Evolutionary conservation across 768 basidiomycete species (phyloP), one percentile per base, ranked within the genome.

Genomic region (Collybia sordida): DNA sequence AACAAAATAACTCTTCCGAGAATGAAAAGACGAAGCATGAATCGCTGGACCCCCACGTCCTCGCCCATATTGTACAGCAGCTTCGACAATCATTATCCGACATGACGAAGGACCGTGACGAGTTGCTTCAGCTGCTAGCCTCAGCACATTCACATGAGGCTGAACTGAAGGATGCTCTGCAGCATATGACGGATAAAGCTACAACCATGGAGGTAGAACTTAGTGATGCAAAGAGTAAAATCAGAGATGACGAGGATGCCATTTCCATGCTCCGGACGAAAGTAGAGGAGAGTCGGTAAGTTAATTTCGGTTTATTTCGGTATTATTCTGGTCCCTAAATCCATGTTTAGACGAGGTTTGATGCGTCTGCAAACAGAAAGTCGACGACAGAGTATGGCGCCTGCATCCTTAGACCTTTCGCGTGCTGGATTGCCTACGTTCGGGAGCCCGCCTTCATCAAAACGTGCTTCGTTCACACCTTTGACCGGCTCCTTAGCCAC

Each of bases 311-410:
- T 9, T 50, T 49, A 50, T 54, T 31, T 47, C 50, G 57, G 11
- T 37, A 14, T 43, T 36, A 41, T 51, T 28, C 27, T 50, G 17
- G 27, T 54, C 45, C 12, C 39, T 56, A 27, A 40, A n/a, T 23
- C 7, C 6, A 21, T 28, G 21, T 11, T 22, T 61, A 90, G 90
- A 58, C 86, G 90, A 39, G 91, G 89, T 21, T 74, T 93, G 45
- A 93, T 93, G 91, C 81, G 88, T 15, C 75, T 93, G 7, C 91
- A 93, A 63, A 82, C 83, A 7, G 90, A 93, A 65, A 87, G 72
- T 58, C 74, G 85, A 47, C 75, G 88, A 23, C 77, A 81, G 55
- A 86, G 84, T 62, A 71, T 74, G 46, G 60, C 45, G 54, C 73
- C 64, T 51, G 71, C 69, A 12, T 69, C 79, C 12, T 64, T 84